These are phyloP conservation scores for Phytophthora hibernalis DNA, from an alignment of 352 stramenopile genomes.

Conservation along the genomic window DNA sequence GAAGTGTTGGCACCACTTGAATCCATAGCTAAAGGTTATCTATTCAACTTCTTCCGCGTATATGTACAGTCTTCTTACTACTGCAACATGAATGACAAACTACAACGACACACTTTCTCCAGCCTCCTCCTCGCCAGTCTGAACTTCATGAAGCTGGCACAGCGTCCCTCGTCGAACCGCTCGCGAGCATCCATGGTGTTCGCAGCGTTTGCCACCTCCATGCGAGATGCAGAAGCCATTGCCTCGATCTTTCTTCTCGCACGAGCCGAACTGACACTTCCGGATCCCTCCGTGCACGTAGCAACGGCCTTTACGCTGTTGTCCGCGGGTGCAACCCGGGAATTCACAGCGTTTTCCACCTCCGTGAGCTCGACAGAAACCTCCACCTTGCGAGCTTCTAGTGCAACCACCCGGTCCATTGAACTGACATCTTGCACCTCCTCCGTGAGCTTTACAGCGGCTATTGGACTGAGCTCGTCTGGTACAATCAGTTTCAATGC, in stretches of 20 bases:
- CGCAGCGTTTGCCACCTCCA: slow-evolving; percentile 74
- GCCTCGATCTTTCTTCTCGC: slow-evolving; percentile 89
- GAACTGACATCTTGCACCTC: slow-evolving; percentile 77
- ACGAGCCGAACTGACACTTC: slow-evolving; percentile 74
- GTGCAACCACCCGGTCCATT: slow-evolving; percentile 64
- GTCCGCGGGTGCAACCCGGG: slow-evolving; percentile 67
- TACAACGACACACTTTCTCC: slow-evolving; percentile 27
- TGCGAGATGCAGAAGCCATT: slow-evolving; percentile 83
- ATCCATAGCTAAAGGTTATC: slow-evolving; percentile 16
- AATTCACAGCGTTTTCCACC: slow-evolving; percentile 86
- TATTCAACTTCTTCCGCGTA: slow-evolving; percentile 27
- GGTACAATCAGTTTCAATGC: slow-evolving; percentile 62
- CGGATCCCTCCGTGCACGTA: slow-evolving; percentile 88
- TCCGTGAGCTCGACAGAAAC: slow-evolving; percentile 82
- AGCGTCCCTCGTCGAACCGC: slow-evolving; percentile 63
- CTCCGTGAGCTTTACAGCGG: slow-evolving; percentile 82
- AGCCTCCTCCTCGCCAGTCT: slow-evolving; percentile 7
- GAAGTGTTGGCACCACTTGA: slow-evolving; percentile 7
- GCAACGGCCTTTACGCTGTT: slow-evolving; percentile 85
- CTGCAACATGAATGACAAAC: slow-evolving; percentile 22
- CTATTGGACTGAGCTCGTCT: slow-evolving; percentile 84
- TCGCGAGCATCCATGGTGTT: slow-evolving; percentile 49
- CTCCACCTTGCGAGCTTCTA: slow-evolving; percentile 77
- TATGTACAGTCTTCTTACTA: slow-evolving; percentile 34
- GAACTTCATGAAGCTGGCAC: slow-evolving; percentile 64